phyloP scores from a whole-genome alignment of 2,329 filamentous ascomycete genomes.

The Trichoderma koningiopsis region DNA sequence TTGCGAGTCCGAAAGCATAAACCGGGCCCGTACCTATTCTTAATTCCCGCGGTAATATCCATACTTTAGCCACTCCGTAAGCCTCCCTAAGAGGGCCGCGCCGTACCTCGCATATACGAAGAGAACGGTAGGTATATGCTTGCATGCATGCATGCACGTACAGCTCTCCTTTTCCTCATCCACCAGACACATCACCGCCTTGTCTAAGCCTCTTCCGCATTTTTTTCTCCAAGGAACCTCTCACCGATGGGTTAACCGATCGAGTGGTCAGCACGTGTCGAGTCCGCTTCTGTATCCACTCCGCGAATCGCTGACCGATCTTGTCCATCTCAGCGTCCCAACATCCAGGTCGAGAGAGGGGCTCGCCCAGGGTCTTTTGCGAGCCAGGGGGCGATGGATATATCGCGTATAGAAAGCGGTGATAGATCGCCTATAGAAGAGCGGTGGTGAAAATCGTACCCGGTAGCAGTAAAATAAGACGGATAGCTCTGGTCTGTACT shows the following conservation, averaged over 20 bases:
- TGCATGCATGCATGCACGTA: neutral
- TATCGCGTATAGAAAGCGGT: neutral
- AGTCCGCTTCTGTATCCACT: constrained; percentile 8
- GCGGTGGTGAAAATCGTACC: neutral
- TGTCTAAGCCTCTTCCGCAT: neutral
- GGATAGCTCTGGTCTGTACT: neutral
- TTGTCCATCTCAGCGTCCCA: neutral
- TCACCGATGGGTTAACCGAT: constrained; percentile 19
- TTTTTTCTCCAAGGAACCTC: neutral
- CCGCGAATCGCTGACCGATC: constrained; percentile 14
- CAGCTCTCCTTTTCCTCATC: neutral
- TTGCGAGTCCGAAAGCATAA: neutral
- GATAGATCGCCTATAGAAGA: neutral
- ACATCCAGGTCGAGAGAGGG: neutral
- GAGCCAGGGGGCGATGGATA: neutral
- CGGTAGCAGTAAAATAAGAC: neutral
- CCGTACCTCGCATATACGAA: neutral
- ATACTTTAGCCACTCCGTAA: neutral
- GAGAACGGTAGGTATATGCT: neutral
- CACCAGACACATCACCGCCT: constrained; percentile 7
- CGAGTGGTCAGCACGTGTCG: neutral
- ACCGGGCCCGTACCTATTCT: neutral
- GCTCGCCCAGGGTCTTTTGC: neutral
- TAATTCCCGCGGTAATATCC: neutral
- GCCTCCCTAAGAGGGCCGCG: neutral